Conservation (phyloP, 1,139 yeast genomes). For the Diutina neorugosa region DNA sequence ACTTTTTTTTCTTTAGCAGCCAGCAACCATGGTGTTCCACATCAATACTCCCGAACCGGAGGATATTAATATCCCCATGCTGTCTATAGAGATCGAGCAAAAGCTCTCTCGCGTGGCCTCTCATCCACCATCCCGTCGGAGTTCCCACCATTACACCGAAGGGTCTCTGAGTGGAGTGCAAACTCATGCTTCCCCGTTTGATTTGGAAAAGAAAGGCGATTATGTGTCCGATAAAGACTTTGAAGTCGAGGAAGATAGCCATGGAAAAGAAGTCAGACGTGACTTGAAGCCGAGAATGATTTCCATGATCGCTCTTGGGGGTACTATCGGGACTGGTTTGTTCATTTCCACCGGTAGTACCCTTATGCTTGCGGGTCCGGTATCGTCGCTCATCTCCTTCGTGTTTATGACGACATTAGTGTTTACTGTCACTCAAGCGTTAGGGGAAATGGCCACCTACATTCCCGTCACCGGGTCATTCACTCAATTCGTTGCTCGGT, state of each 20-base stretch:
- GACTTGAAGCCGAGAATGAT: conserved; percentile 20
- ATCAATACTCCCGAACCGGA: background rate
- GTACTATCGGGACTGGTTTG: conserved; percentile 19
- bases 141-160: background rate
- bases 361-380: conserved; percentile 52
- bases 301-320: conserved; percentile 34
- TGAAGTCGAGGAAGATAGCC: background rate
- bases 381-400: conserved; percentile 47
- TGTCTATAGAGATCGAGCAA: background rate
- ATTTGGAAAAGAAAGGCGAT: background rate
- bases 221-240: conserved; percentile 1
- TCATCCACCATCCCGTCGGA: background rate
- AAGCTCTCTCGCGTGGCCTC: background rate
- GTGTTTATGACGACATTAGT: conserved; percentile 38
- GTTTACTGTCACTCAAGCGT: conserved; percentile 42
- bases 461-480: conserved; percentile 46
- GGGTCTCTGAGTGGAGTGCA: background rate
- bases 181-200: background rate
- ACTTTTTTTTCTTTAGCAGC: background rate
- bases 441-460: conserved; percentile 53
- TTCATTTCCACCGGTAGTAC: conserved; percentile 37
- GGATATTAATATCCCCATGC: conserved; percentile 1
- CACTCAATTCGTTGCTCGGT: conserved; percentile 34
- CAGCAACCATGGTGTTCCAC: background rate
- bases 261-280: background rate